A percentile compares a stretch with the other conserved stretches of the same genome.
Evolutionary conservation across 352 stramenopile genomes (phyloP).

Genomic region (Aphanomyces invadans): DNA sequence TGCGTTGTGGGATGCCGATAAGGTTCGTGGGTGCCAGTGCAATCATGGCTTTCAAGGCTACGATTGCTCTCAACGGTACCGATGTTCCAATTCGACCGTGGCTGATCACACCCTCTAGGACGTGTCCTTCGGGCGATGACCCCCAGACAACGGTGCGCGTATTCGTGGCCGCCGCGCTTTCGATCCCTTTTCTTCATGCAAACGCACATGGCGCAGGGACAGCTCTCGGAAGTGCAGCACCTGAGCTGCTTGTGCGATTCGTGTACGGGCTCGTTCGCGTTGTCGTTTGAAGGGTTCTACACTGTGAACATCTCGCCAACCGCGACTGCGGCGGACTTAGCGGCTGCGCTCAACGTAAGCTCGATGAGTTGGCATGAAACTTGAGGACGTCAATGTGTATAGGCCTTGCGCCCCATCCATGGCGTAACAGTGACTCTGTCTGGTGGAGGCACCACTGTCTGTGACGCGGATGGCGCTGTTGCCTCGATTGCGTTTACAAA

Average conservation of each 20-base stretch:
- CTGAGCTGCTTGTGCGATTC: conserved; percentile 46
- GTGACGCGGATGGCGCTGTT: conserved; percentile 32
- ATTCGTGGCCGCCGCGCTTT: no score
- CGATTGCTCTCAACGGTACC: conserved; percentile 47
- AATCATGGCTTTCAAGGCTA: conserved; percentile 52
- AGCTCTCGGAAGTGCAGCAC: conserved; percentile 38
- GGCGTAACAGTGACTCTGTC: conserved; percentile 36
- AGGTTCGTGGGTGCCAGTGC: conserved; percentile 70
- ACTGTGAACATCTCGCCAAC: conserved; percentile 44
- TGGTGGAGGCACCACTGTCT: conserved; percentile 28
- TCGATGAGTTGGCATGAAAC: not conserved
- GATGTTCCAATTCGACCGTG: not conserved
- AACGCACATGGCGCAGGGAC: not conserved
- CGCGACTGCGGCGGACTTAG: conserved; percentile 32
- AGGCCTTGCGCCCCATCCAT: conserved; percentile 40
- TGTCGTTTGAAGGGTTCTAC: conserved; percentile 55
- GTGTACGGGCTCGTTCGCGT: conserved; percentile 47
- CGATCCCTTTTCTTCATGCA: no score
- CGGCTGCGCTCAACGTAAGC: conserved; percentile 43
- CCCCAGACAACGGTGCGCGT: conserved; percentile 34
- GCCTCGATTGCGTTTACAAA: conserved; percentile 65
- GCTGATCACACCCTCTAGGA: no score
- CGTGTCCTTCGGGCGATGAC: conserved; percentile 55
- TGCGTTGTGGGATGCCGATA: conserved; percentile 60
- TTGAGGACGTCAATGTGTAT: not conserved